Conservation (phyloP, 306 rosid genomes). For the Cicer cuneatum region DNA sequence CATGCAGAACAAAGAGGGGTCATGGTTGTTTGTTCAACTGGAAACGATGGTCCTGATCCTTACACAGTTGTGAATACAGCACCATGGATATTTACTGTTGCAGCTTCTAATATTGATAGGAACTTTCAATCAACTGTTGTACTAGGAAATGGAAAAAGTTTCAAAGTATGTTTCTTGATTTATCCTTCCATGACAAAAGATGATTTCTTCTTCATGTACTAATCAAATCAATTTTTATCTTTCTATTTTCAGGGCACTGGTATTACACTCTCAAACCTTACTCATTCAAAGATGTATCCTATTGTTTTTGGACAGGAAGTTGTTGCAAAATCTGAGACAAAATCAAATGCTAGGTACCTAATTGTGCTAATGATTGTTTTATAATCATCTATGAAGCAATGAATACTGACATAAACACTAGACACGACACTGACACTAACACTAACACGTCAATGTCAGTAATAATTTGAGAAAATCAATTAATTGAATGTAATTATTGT, state of each 20-base stretch:
- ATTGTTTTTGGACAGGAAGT: constrained; percentile 72
- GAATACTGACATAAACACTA: too few relatives aligned
- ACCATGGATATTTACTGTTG: constrained; percentile 88
- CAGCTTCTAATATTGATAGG: constrained; percentile 89
- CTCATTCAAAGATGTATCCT: constrained; percentile 60
- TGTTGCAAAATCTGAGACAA: constrained; percentile 63
- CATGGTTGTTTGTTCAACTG: constrained; percentile 82
- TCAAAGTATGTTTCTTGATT: constrained; percentile 52
- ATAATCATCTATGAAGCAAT: neutral
- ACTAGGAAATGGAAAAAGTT: constrained; percentile 72
- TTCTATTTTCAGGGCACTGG: constrained; percentile 63
- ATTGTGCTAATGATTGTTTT: constrained; percentile 12
- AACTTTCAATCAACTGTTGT: constrained; percentile 64
- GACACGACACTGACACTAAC: too few relatives aligned
- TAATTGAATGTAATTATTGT: too few relatives aligned
- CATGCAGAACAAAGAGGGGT: constrained; percentile 86
- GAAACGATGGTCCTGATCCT: constrained; percentile 86
- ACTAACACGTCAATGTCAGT: too few relatives aligned
- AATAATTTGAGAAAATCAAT: too few relatives aligned
- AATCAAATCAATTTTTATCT: neutral
- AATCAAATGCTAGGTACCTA: constrained; percentile 83
- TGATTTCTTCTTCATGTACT: neutral
- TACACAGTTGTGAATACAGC: constrained; percentile 77
- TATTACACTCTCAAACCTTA: constrained; percentile 71
- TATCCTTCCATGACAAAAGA: neutral